Evolutionary conservation across 140 eudicot genomes (phyloP), one percentile per base, ranked within the genome.

Genomic region (Oenanthe javanica): DNA sequence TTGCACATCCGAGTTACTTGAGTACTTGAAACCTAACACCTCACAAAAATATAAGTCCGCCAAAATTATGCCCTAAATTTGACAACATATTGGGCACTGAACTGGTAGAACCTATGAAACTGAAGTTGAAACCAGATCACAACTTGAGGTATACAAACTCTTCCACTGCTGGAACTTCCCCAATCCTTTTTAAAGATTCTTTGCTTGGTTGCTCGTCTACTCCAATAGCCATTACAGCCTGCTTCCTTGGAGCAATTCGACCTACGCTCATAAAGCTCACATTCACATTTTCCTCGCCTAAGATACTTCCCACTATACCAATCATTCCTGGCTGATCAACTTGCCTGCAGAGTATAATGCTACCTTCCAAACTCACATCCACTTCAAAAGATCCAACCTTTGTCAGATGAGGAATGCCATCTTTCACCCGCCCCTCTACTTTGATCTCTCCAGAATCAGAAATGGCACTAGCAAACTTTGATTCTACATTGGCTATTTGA

Each of bases 211-310:
- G 88, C 66, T 92, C 99, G 67, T 94, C 99, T n/a, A 94, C 99
- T 25, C 99, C 99, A 72, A 94, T 94, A 0, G 99, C 95, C 99
- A 95, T 95, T 16, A 95, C 81, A 42, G 97, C 99, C 9, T 90
- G 99, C 77, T 91, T 95, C 71, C 99, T 78, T 1, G 97, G 99
- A 8, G 97, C 99, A 7, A 86, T 82, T 86, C 99, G 81, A 50
- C 99, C 97, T 3, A 95, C 99, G 13, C 95, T 95, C 99, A 92
- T 95, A 72, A 95, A 95, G 82, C 96, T 95, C 76, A 94, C 99
- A 25, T 93, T 93, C 83, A 93, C 98, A 71, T 93, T 93, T 86
- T 93, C 96, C 81, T 89, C 89, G 40, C 91, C 98, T 81, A 93
- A 57, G 71, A 93, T 80, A 69, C 92, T 89, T 19, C 98, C 98